Percentiles rank a stretch among this genome's conserved stretches.
phyloP scores from a whole-genome alignment of 352 stramenopile genomes.

The Phytophthora parvispora region DNA sequence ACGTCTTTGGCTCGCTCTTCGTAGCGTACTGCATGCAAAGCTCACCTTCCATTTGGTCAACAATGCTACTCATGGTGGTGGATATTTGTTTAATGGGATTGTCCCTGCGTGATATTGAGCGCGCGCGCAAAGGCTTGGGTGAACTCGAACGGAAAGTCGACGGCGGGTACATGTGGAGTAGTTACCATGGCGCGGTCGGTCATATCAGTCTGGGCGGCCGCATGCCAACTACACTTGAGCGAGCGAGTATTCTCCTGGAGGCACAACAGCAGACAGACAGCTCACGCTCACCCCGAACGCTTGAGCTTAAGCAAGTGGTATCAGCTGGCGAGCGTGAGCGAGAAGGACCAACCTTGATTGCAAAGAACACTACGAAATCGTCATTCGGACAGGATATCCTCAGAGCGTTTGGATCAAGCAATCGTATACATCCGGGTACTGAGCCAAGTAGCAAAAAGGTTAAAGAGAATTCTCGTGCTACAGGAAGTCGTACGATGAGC shows the following conservation, averaged over 20 bases:
- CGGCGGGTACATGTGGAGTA: not conserved
- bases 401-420: not conserved
- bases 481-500: not conserved
- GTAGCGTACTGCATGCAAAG: constrained; percentile 1
- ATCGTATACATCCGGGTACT: not conserved
- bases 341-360: not conserved
- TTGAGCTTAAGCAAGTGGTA: not conserved
- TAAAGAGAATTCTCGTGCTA: not conserved
- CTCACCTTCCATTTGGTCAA: not conserved
- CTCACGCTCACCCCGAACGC: not conserved
- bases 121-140: not conserved
- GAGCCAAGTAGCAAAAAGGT: not conserved
- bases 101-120: not conserved
- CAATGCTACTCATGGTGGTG: not conserved
- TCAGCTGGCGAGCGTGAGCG: not conserved
- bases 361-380: not conserved
- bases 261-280: not conserved
- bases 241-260: not conserved
- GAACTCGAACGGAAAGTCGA: not conserved
- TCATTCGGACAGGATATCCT: not conserved
- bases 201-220: not conserved
- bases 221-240: not conserved
- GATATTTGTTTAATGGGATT: not conserved
- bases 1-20: not conserved
- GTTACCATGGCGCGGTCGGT: not conserved